Percentiles rank a stretch among this genome's conserved stretches.
These are phyloP conservation scores for Hemileccinum rubropunctum DNA, from an alignment of 768 basidiomycete genomes.

Conservation along the genomic window DNA sequence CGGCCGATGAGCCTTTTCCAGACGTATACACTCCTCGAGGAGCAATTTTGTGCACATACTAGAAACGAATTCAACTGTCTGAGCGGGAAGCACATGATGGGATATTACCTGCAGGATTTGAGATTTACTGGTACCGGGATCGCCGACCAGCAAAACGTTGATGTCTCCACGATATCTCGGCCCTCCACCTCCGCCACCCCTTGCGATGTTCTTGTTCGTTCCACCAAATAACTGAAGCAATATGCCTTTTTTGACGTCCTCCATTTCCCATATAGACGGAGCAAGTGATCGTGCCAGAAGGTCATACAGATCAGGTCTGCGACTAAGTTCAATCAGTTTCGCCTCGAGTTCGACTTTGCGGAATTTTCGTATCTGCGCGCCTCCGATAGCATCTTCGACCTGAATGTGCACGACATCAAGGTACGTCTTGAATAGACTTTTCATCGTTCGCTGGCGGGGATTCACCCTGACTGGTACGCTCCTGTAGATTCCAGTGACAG, in stretches of 20 bases:
- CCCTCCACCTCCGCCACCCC: constrained; percentile 93
- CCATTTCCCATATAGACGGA: constrained; percentile 97
- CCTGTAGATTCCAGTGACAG: constrained; percentile 91
- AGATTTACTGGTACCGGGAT: constrained; percentile 95
- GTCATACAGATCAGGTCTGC: constrained; percentile 81
- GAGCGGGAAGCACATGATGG: background rate
- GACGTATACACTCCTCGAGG: constrained; percentile 97
- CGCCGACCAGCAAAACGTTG: constrained; percentile 95
- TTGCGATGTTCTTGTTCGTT: constrained; percentile 91
- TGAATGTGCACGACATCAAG: constrained; percentile 93
- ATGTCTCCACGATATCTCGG: constrained; percentile 97
- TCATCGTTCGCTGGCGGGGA: constrained; percentile 85
- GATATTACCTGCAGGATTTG: constrained; percentile 82
- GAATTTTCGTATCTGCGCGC: constrained; percentile 34
- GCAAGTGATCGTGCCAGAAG: constrained; percentile 82
- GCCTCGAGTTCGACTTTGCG: constrained; percentile 73
- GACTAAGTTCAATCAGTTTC: constrained; percentile 69
- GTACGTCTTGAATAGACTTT: constrained; percentile 97
- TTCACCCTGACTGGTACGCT: constrained; percentile 96
- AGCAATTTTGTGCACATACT: constrained; percentile 99
- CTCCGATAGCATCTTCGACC: constrained; percentile 46
- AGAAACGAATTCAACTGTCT: background rate
- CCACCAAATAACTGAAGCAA: constrained; percentile 95
- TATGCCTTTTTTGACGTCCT: constrained; percentile 99
- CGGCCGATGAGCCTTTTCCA: constrained; percentile 97